A percentile compares a stretch with the other conserved stretches of the same genome.
These are phyloP conservation scores for Chrysoporthe austroafricana DNA, from an alignment of 2,329 filamentous ascomycete species.

Conservation along the genomic window DNA sequence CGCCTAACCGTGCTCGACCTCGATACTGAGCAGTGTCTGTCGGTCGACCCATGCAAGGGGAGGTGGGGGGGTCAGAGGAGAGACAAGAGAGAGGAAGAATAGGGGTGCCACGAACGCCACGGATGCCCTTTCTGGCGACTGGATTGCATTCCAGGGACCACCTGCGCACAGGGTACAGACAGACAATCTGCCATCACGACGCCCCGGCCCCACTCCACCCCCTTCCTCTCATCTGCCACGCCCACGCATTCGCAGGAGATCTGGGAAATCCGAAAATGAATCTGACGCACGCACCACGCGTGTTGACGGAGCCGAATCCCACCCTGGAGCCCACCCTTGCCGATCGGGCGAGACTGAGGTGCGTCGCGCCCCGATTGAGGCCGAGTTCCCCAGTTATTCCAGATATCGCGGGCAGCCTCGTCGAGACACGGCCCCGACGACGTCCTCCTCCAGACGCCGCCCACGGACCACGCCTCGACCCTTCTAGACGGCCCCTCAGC, in stretches of 20 bases:
- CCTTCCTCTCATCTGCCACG: constrained; percentile 9
- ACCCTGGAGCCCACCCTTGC: constrained; percentile 7
- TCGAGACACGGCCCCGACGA: background rate
- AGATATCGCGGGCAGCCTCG: background rate
- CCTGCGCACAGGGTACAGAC: background rate
- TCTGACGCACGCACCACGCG: constrained; percentile 13
- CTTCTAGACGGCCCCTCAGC: background rate
- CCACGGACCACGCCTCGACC: no score
- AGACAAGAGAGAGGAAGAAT: background rate
- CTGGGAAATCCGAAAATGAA: constrained; percentile 7
- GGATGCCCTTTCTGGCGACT: background rate
- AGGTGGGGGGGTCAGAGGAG: background rate
- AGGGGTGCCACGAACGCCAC: constrained; percentile 9
- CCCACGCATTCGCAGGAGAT: background rate
- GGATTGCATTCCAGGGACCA: background rate
- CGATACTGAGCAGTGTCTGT: background rate
- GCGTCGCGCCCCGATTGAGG: constrained; percentile 10
- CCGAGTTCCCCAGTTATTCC: background rate
- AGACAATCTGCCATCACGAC: constrained; percentile 12
- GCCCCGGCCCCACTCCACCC: constrained; percentile 2
- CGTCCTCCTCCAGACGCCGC: no score
- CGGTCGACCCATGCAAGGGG: background rate
- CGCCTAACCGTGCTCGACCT: background rate
- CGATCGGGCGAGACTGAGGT: background rate
- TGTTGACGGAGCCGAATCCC: constrained; percentile 5